Conservation (phyloP, 805 yeast genomes). For the Cyberlindnera lachancei region DNA sequence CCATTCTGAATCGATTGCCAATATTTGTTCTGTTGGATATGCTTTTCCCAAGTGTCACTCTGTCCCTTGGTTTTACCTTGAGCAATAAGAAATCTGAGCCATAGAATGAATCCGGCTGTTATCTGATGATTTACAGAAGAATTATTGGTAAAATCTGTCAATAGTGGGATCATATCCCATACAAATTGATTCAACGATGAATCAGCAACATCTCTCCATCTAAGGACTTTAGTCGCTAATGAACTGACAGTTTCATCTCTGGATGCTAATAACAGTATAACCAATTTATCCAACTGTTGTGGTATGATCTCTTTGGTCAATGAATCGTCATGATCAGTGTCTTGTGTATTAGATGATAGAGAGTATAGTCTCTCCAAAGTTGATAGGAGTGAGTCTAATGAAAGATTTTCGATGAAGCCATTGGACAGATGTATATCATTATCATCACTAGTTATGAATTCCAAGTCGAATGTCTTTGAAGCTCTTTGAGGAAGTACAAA, state of each 20-base stretch:
- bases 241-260: conserved; percentile 32
- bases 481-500: conserved; percentile 3
- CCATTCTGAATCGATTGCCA: conserved; percentile 57
- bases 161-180: conserved; percentile 40
- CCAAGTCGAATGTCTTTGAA: conserved; percentile 1
- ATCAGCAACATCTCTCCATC: conserved; percentile 43
- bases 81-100: conserved; percentile 45
- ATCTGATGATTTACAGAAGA: conserved; percentile 25
- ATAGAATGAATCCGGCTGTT: conserved; percentile 41
- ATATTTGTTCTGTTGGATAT: conserved; percentile 26
- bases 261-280: conserved; percentile 29
- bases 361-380: conserved; percentile 15
- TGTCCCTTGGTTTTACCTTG: conserved; percentile 6
- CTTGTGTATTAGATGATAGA: too few species aligned
- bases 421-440: too few species aligned
- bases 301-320: conserved; percentile 2
- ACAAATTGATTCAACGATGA: conserved; percentile 23
- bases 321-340: too few species aligned
- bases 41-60: conserved; percentile 1
- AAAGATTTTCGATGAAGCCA: too few species aligned
- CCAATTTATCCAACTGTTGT: conserved; percentile 20
- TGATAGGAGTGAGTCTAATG: conserved; percentile 2
- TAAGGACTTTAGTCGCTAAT: conserved; percentile 32
- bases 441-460: background rate
- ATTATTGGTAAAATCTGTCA: too few species aligned